Evolutionary conservation across 768 basidiomycete species (phyloP).

Genomic region (Amanita molliuscula): DNA sequence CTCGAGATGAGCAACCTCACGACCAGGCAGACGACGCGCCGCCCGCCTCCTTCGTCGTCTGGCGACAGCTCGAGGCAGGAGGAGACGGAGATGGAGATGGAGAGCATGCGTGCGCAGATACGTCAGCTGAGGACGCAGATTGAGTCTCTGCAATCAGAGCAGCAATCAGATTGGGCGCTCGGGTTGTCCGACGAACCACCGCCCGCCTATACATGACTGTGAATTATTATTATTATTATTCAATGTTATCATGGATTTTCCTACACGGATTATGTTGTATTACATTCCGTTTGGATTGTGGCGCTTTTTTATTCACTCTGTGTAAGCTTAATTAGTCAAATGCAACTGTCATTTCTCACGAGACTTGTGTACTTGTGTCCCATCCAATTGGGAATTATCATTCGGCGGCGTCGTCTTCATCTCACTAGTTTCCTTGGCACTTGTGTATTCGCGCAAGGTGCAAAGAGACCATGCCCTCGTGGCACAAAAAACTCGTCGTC

Average conservation of each 20-base stretch:
- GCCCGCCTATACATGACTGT: not conserved
- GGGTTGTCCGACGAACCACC: conserved; percentile 7
- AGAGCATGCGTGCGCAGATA: conserved; percentile 6
- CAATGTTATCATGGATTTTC: too few species aligned
- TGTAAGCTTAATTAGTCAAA: conserved; percentile 12
- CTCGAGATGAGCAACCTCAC: conserved; percentile 2
- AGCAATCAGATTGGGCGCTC: conserved; percentile 9
- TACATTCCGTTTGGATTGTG: too few species aligned
- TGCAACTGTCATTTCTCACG: conserved; percentile 11
- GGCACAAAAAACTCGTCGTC: not conserved
- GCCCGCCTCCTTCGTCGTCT: not conserved
- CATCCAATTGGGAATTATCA: conserved; percentile 10
- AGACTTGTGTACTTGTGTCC: too few species aligned
- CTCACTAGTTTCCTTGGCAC: conserved; percentile 3
- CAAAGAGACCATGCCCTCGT: not conserved
- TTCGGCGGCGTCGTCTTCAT: conserved; percentile 14
- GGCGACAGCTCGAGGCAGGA: not conserved
- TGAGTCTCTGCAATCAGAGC: conserved; percentile 5
- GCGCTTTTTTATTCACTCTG: too few species aligned
- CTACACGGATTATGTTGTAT: too few species aligned
- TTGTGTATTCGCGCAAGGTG: not conserved
- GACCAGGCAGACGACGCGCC: not conserved
- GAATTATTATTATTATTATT: too few species aligned
- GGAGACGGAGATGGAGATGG: conserved; percentile 3
- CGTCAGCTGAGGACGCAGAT: conserved; percentile 8